Percentiles rank a stretch among this genome's conserved stretches.
Evolutionary conservation across 2,329 filamentous ascomycete species (phyloP).

Genomic region (Xylaria sp.): DNA sequence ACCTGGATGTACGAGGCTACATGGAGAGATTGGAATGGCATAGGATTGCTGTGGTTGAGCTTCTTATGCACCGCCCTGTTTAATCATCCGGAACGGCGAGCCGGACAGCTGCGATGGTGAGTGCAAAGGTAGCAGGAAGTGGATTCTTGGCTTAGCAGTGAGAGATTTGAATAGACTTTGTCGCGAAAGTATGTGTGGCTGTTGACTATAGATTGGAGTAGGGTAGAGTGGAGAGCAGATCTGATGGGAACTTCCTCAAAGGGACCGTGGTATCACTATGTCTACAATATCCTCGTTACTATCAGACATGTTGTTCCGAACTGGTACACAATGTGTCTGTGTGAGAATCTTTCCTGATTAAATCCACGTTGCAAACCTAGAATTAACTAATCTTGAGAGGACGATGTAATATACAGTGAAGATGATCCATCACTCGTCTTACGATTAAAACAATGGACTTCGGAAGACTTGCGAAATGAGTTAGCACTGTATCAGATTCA

Average conservation of each 20-base stretch:
- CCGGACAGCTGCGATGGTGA: slow-evolving; percentile 19
- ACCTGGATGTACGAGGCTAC: slow-evolving; percentile 11
- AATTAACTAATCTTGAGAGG: not conserved
- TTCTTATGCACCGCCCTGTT: slow-evolving; percentile 23
- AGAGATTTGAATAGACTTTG: not conserved
- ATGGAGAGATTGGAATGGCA: slow-evolving; percentile 25
- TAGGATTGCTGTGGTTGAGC: slow-evolving; percentile 22
- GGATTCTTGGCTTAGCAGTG: not conserved
- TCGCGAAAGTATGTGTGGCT: not conserved
- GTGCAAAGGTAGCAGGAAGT: not conserved
- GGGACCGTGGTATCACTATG: not conserved
- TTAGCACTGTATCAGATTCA: not conserved
- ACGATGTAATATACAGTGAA: slow-evolving; percentile 1
- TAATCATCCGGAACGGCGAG: slow-evolving; percentile 29
- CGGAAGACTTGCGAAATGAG: slow-evolving; percentile 3
- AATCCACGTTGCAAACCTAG: not conserved
- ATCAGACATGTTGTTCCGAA: not conserved
- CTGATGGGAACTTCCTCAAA: not conserved
- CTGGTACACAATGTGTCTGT: not conserved
- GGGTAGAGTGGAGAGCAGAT: not conserved
- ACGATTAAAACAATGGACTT: not conserved
- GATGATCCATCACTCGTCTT: not conserved
- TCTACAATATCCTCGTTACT: not conserved
- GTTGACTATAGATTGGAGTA: not conserved
- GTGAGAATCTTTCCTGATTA: not conserved